Conservation (phyloP, 768 basidiomycete genomes). For the Saitozyma sp. region DNA sequence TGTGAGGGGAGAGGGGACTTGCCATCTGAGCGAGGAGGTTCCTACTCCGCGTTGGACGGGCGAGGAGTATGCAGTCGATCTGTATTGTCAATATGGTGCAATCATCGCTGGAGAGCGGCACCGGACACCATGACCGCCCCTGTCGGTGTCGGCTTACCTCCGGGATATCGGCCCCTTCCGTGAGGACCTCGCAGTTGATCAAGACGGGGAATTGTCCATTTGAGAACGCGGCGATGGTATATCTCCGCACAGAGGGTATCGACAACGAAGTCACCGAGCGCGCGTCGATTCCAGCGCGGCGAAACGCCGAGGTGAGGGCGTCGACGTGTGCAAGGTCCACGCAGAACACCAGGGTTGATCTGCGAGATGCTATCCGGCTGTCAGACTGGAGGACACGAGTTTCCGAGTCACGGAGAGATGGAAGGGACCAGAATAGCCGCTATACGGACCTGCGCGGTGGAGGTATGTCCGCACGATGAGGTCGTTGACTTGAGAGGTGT, state of each 20-base stretch:
- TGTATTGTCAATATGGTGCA: constrained; percentile 2
- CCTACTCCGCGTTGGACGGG: constrained; percentile 80
- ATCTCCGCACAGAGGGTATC: constrained; percentile 63
- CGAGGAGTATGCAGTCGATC: constrained; percentile 86
- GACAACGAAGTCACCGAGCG: constrained; percentile 74
- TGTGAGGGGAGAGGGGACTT: constrained; percentile 19
- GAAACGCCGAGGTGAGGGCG: constrained; percentile 70
- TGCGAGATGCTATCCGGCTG: constrained; percentile 59
- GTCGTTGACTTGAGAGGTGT: constrained; percentile 72
- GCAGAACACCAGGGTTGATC: constrained; percentile 90
- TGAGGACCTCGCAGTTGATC: constrained; percentile 90
- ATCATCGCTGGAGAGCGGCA: not conserved
- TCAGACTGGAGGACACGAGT: not conserved
- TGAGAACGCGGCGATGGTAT: constrained; percentile 68
- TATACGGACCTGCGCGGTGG: constrained; percentile 70
- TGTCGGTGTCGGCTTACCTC: constrained; percentile 53
- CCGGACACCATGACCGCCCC: not conserved
- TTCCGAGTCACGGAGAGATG: too few species aligned
- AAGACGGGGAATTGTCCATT: constrained; percentile 77
- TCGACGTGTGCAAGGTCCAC: constrained; percentile 79
- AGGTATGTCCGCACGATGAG: constrained; percentile 81
- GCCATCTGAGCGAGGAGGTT: constrained; percentile 95
- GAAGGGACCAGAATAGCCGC: not conserved
- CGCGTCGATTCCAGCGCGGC: constrained; percentile 76
- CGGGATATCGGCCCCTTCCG: constrained; percentile 92